Evolutionary conservation across 139 green algal species (phyloP).

Genomic region (Volvox africanus): DNA sequence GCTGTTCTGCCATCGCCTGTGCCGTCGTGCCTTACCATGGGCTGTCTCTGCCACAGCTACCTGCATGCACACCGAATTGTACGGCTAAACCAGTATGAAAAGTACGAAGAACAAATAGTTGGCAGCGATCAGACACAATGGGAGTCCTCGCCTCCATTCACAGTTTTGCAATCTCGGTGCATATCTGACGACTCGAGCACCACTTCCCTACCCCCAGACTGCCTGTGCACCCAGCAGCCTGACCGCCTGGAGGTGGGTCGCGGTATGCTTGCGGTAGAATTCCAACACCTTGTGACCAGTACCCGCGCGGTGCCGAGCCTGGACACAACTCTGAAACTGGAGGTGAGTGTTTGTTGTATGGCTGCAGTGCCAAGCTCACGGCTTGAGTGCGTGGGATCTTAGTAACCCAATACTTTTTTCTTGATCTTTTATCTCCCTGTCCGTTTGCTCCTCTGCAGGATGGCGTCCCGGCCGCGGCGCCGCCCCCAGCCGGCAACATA

Average conservation of each 20-base stretch:
- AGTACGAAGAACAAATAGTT: too few relatives aligned
- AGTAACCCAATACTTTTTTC: neutral
- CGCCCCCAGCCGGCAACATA: conserved; percentile 7
- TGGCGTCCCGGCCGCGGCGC: neutral
- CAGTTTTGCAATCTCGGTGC: too few relatives aligned
- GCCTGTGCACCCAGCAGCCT: neutral
- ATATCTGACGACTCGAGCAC: too few relatives aligned
- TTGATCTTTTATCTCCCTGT: neutral
- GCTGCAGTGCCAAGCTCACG: too few relatives aligned
- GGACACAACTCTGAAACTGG: neutral
- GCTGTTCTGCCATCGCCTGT: too few relatives aligned
- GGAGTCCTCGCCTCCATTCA: too few relatives aligned
- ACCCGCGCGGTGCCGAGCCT: neutral
- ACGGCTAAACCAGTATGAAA: too few relatives aligned
- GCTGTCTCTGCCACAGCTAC: too few relatives aligned
- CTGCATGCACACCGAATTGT: too few relatives aligned
- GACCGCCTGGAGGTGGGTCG: neutral
- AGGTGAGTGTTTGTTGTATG: neutral
- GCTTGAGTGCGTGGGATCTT: too few relatives aligned
- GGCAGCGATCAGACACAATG: too few relatives aligned
- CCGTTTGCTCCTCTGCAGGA: neutral
- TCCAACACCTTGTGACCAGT: conserved; percentile 11
- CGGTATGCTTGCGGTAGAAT: conserved; percentile 33
- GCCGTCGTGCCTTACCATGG: too few relatives aligned
- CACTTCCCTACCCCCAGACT: neutral